These are phyloP conservation scores for Barnettozyma botsteinii DNA, from an alignment of 805 yeast genomes.

Conservation along the genomic window DNA sequence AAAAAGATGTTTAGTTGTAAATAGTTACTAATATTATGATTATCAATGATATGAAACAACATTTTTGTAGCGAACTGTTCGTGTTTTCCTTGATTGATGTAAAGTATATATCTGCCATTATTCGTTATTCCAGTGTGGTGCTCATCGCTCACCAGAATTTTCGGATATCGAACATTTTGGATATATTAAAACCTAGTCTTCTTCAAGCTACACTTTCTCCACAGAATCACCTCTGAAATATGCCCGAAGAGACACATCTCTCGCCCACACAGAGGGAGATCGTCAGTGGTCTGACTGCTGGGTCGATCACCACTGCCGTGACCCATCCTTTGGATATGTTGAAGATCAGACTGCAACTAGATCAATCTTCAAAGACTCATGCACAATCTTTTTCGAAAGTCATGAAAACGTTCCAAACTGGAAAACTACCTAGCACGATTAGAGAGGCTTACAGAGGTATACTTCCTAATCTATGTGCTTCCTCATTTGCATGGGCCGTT, in stretches of 20 bases:
- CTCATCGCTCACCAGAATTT: not conserved
- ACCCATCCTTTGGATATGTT: constrained; percentile 89
- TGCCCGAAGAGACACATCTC: not conserved
- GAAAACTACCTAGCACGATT: not conserved
- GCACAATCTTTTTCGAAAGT: constrained; percentile 25
- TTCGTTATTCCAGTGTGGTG: no score
- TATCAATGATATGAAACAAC: not conserved
- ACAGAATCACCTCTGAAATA: not conserved
- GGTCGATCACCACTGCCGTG: constrained; percentile 67
- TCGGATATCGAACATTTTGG: not conserved
- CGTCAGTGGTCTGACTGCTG: constrained; percentile 74
- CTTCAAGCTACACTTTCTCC: no score
- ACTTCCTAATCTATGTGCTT: constrained; percentile 67
- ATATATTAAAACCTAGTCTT: no score
- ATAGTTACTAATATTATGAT: constrained; percentile 1
- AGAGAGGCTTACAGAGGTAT: constrained; percentile 21
- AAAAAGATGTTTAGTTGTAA: not conserved
- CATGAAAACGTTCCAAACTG: constrained; percentile 12
- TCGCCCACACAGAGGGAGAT: constrained; percentile 38
- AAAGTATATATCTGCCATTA: no score
- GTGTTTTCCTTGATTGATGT: no score
- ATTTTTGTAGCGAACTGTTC: not conserved
- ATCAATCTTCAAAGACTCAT: constrained; percentile 29
- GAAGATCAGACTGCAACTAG: constrained; percentile 77
- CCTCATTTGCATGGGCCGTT: constrained; percentile 82